Evolutionary conservation across 148 eudicot species (phyloP).

Genomic region (Vaccinium macrocarpon): DNA sequence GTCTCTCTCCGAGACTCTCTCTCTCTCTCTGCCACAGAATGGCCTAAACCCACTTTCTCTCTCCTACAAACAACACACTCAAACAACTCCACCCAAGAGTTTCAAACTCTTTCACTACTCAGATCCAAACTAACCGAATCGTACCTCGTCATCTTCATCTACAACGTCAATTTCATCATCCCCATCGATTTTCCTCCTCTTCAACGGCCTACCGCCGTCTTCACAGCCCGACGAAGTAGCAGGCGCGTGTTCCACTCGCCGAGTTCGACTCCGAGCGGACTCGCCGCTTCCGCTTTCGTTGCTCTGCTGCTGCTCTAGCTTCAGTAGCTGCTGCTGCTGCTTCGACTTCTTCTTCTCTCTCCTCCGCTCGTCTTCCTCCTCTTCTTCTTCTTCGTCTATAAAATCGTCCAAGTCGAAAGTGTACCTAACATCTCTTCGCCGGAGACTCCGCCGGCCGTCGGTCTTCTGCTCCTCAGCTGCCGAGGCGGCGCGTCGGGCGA

Average conservation of each 20-base stretch:
- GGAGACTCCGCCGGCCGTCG: slow-evolving; percentile 33
- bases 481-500: slow-evolving; percentile 35
- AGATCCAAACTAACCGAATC: slow-evolving; percentile 10
- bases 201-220: slow-evolving; percentile 28
- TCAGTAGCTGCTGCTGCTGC: slow-evolving; percentile 27
- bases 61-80: not conserved
- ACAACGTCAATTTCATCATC: slow-evolving; percentile 11
- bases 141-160: slow-evolving; percentile 33
- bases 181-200: slow-evolving; percentile 44
- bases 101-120: not conserved
- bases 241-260: slow-evolving; percentile 38
- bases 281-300: slow-evolving; percentile 17
- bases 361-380: slow-evolving; percentile 34
- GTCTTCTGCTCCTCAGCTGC: slow-evolving; percentile 17
- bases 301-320: slow-evolving; percentile 16
- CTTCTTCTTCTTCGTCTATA: slow-evolving; percentile 37
- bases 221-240: slow-evolving; percentile 29
- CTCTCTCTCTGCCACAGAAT: not conserved
- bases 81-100: not conserved
- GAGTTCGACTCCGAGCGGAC: slow-evolving; percentile 28
- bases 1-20: slow-evolving; percentile 12
- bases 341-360: slow-evolving; percentile 62
- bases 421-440: slow-evolving; percentile 52
- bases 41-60: not conserved
- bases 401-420: slow-evolving; percentile 57